These are phyloP conservation scores for Massarina eburnea DNA, from an alignment of 2,329 filamentous ascomycete species.

Conservation along the genomic window DNA sequence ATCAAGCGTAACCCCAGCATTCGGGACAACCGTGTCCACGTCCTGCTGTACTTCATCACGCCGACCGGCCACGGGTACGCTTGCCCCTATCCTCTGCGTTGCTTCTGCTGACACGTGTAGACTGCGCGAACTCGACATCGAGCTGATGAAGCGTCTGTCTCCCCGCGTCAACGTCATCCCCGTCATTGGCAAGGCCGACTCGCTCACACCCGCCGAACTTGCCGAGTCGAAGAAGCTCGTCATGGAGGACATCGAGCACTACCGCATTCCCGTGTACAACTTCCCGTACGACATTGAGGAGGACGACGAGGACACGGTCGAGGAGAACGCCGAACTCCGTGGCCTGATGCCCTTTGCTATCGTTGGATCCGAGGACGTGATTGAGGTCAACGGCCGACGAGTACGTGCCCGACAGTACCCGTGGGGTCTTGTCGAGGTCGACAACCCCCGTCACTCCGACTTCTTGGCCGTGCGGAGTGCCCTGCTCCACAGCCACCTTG, in stretches of 20 bases:
- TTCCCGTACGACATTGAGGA: slow-evolving; percentile 99
- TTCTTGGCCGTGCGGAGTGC: slow-evolving; percentile 97
- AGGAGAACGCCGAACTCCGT: slow-evolving; percentile 97
- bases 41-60: slow-evolving; percentile 98
- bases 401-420: slow-evolving; percentile 96
- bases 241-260: slow-evolving; percentile 99
- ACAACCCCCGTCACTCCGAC: slow-evolving; percentile 98
- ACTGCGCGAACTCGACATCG: slow-evolving; percentile 97
- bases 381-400: slow-evolving; percentile 90
- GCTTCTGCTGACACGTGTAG: slow-evolving; percentile 49
- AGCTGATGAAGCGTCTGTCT: slow-evolving; percentile 98
- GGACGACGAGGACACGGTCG: slow-evolving; percentile 98
- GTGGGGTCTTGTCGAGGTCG: slow-evolving; percentile 98
- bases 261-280: slow-evolving; percentile 99
- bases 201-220: slow-evolving; percentile 91
- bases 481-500: slow-evolving; percentile 94
- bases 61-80: slow-evolving; percentile 90
- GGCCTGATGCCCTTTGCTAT: slow-evolving; percentile 99
- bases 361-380: slow-evolving; percentile 91
- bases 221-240: slow-evolving; percentile 99
- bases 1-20: slow-evolving; percentile 99
- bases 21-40: slow-evolving; percentile 98
- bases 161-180: slow-evolving; percentile 98
- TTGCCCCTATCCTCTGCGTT: background rate
- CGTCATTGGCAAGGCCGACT: slow-evolving; percentile 97